Conservation (phyloP, 108 stramenopile genomes). For the Skeletonema menzelii region DNA sequence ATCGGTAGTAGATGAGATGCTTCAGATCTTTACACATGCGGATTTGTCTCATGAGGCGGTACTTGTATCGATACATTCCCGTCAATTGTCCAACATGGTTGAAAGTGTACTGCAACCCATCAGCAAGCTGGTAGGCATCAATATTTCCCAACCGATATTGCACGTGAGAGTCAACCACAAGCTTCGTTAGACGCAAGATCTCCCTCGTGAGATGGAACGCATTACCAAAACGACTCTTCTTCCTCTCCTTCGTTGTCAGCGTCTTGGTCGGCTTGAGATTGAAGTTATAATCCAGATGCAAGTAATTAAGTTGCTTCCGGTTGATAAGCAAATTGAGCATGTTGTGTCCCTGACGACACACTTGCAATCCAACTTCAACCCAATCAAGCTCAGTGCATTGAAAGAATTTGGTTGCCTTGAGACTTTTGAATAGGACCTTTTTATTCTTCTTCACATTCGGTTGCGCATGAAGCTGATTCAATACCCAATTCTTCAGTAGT, state of each 20-base stretch:
- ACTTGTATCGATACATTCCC: constrained; percentile 99
- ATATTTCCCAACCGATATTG: constrained; percentile 98
- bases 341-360: constrained; percentile 99
- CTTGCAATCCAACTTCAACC: constrained; percentile 98
- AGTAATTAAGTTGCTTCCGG: constrained; percentile 97
- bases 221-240: constrained; percentile 95
- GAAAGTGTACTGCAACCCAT: constrained; percentile 99
- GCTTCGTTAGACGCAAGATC: constrained; percentile 97
- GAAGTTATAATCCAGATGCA: constrained; percentile 99
- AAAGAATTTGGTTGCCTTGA: constrained; percentile 99
- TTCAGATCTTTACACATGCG: constrained; percentile 99
- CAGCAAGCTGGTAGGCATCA: constrained; percentile 98
- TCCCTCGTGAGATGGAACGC: constrained; percentile 99
- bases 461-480: constrained; percentile 91
- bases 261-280: constrained; percentile 99
- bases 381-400: constrained; percentile 99
- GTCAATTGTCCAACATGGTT: constrained; percentile 99
- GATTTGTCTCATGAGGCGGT: constrained; percentile 98
- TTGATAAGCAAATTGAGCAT: constrained; percentile 98
- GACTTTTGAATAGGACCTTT: constrained; percentile 92
- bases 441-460: constrained; percentile 90
- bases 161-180: constrained; percentile 98
- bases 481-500: constrained; percentile 97
- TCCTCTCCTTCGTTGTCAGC: constrained; percentile 99
- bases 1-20: constrained; percentile 99